phyloP scores from a whole-genome alignment of 2,329 filamentous ascomycete genomes.

The Ciborinia camelliae region DNA sequence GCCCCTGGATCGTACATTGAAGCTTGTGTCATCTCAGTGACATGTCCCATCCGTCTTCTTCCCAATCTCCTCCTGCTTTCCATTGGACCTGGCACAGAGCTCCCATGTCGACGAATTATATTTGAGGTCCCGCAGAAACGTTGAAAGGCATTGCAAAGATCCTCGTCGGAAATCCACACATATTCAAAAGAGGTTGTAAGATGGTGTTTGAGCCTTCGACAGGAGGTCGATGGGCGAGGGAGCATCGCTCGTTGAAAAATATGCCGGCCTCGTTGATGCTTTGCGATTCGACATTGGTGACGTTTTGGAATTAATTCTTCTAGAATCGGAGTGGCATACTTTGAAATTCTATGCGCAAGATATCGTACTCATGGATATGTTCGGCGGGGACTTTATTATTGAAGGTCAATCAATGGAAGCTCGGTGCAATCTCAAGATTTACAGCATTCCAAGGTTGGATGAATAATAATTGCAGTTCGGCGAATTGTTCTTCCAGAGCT shows the following conservation, averaged over 20 bases:
- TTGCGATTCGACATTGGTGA: slow-evolving; percentile 19
- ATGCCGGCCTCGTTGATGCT: slow-evolving; percentile 7
- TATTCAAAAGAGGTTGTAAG: slow-evolving; percentile 42
- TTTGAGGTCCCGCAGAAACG: slow-evolving; percentile 41
- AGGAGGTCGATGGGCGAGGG: slow-evolving; percentile 47
- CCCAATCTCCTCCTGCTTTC: slow-evolving; percentile 37
- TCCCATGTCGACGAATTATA: slow-evolving; percentile 36
- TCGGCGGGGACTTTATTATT: not conserved
- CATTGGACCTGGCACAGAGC: slow-evolving; percentile 38
- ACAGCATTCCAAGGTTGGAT: too few species aligned
- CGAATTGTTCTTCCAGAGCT: slow-evolving; percentile 12
- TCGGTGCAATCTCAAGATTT: not conserved
- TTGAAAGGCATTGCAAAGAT: slow-evolving; percentile 50
- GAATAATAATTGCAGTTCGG: too few species aligned
- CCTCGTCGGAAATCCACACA: slow-evolving; percentile 58
- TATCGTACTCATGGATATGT: not conserved
- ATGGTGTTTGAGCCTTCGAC: slow-evolving; percentile 46
- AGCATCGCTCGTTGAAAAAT: slow-evolving; percentile 42
- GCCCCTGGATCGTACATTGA: slow-evolving; percentile 21
- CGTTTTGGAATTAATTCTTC: not conserved
- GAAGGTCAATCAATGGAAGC: too few species aligned
- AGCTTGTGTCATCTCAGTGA: slow-evolving; percentile 27
- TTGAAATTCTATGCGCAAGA: not conserved
- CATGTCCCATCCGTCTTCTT: slow-evolving; percentile 36
- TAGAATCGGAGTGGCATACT: not conserved